Evolutionary conservation across 352 stramenopile species (phyloP), one percentile per base, ranked within the genome.

Genomic region (Globisporangium ultimum): DNA sequence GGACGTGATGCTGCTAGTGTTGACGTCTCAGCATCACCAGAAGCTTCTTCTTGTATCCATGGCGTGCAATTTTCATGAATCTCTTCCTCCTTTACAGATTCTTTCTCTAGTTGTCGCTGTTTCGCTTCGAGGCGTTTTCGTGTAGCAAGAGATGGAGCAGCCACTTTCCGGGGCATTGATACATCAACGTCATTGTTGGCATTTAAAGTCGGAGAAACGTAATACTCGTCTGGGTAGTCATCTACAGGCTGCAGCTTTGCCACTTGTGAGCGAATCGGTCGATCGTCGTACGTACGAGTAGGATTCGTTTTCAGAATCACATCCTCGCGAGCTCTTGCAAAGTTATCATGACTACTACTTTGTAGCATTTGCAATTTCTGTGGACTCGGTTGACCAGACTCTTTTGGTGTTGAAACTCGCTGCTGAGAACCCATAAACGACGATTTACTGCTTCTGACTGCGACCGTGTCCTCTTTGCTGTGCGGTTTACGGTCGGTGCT

Each of bases 321-420:
- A 14, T 43, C 45, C 7, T 47, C 24, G 5, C 7, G 3, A 32
- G 47, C 17, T 63, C n/a, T 17, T 69, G 54, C 65, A 20, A 62
- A 56, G 18, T 53, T 70, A 3, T 47, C 15, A 21, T 48, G 36
- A 2, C 42, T 38, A 24, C 67, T 61, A 36, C 71, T 87, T 57
- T 82, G 64, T 17, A 80, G 32, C 56, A 65, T 73, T 50, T 87
- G 76, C 28, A 77, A 28, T 15, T 71, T 68, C 41, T 84, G 76
- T 13, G 76, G 74, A 34, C 74, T 87, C 17, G 61, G 36, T 32
- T 48, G 22, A 24, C 36, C 11, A 41, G 14, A 28, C 14, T 18
- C 1, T 11, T 24, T 34, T 9, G 28, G 20, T 5, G 13, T 20
- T 28, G 32, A 17, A 21, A 45, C 18, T 54, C 15, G 24, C 24